phyloP scores from a whole-genome alignment of 331 rosid genomes.

The Spiraea crenata region DNA sequence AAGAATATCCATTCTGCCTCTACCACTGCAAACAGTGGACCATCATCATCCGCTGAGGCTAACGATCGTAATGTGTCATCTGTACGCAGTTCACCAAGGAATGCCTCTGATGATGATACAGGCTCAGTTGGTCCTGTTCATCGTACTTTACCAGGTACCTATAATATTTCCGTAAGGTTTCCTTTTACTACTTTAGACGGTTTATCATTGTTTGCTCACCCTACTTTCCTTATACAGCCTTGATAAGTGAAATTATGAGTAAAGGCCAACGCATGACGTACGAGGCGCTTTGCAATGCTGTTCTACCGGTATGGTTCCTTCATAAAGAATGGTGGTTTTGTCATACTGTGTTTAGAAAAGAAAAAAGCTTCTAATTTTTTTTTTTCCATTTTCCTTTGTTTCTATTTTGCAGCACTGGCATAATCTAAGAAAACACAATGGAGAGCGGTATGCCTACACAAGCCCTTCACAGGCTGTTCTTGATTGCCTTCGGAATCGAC shows the following conservation, averaged over 20 bases:
- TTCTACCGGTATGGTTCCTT: constrained; percentile 72
- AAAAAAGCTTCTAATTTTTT: constrained; percentile 4
- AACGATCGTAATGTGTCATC: constrained; percentile 62
- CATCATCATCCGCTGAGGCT: constrained; percentile 66
- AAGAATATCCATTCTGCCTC: constrained; percentile 52
- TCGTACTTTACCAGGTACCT: constrained; percentile 92
- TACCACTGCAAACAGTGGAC: constrained; percentile 60
- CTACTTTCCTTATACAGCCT: constrained; percentile 46
- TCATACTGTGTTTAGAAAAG: constrained; percentile 1
- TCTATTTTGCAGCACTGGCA: constrained; percentile 79
- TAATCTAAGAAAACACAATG: constrained; percentile 95
- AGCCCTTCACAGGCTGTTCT: constrained; percentile 99
- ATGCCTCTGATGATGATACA: constrained; percentile 81
- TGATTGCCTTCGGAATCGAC: constrained; percentile 92
- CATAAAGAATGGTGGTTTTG: not conserved
- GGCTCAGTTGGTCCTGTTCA: constrained; percentile 73
- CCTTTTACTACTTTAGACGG: not conserved
- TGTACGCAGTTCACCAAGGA: constrained; percentile 63
- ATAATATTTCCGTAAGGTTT: constrained; percentile 5
- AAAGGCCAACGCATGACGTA: constrained; percentile 90
- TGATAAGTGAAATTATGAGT: constrained; percentile 95
- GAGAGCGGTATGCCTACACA: constrained; percentile 96
- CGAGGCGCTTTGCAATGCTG: constrained; percentile 92
- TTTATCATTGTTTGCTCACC: constrained; percentile 26
- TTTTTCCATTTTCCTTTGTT: constrained; percentile 15